Base-by-base conservation (phyloP, 441 rosid species). In the Adansonia gregorii region DNA sequence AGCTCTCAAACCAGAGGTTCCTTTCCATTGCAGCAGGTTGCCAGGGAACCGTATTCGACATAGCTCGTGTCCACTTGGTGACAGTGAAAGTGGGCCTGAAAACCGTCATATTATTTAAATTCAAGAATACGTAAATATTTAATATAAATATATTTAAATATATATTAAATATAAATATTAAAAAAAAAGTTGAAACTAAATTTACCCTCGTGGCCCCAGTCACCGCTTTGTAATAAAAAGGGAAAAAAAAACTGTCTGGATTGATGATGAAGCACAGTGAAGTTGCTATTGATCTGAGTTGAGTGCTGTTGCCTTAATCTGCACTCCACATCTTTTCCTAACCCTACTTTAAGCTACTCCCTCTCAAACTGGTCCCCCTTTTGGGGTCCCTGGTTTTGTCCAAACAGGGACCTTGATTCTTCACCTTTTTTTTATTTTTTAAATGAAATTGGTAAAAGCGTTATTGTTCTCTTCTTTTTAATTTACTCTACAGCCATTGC, bases 271-370 rank as follows among this genome's bases (percentile, higher is more conserved):
- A 64, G 73, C 12, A 8, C 51, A n/a, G 22, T 48, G 27, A 12
- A 39, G 1, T 41, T 58, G 35, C 67, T n/a, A 51, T 70, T 51
- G 74, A 20, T 31, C 22, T 48, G n/a, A 45, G 11, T 61, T 41
- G 70, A 27, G 1, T 68, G 51, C 45, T 74, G 68, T 8, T 78
- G 83, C 58, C 83, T 80, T 84, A 72, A 67, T 43, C 58, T 65
- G 46, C 85, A 76, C 87, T 85, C 83, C 81, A 60, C 65, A 19
- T 45, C 54, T 67, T 19, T 3, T 20, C 66, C 35, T 10, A 4
- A 4, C 3, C 15, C 7, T 8, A 8, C 27, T 20, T 58, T 58
- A 8, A 59, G 31, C 64, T 14, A 4, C 65, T 9, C 63, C 51
- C 11, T 46, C 8, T 46, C 51, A 46, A 46, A 46, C 51, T 46